Base-by-base conservation (phyloP, 2,329 filamentous ascomycete species). In the Neonectria faginata region DNA sequence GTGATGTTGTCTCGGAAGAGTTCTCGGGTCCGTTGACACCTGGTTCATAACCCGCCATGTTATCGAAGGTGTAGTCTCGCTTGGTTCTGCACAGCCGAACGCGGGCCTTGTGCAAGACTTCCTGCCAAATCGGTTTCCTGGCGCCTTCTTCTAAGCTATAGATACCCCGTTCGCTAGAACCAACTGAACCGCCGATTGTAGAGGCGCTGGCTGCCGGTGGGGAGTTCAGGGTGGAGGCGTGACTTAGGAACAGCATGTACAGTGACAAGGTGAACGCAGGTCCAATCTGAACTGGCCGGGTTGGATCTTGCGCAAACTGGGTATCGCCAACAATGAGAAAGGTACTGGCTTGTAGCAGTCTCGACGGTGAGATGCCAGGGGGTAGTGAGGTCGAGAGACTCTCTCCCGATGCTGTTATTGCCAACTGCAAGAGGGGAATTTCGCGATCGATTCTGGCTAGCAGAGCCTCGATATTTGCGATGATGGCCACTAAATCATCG, bases 211-310 rank as follows among this genome's bases (percentile, higher is more conserved):
- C 25, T 27, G 64, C 25, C 27, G 22, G 20, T 5, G 67, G 52
- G 51, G 71, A 61, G 18, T 60, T 58, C n/a, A 65, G 29, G 3
- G 60, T 57, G 9, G 82, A 81, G 3, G 90, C 83, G 77, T 98
- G 94, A 2, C 93, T 92, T 2, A 90, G 85, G 73, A 98, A 99
- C 0, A 98, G 86, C 94, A 98, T 97, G 78, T 98, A 99, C 70
- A 98, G 82, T 0, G 94, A 97, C 8, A 98, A 79, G 0, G 88
- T 91, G 74, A 97, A 98, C 0, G 90, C 88, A 0, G 95, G 94
- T 0, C 96, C 96, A 64, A 98, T 91, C 75, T 97, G 94, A 50
- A 93, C 89, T 0, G 91, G 85, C 10, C 83, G 80, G 0, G 81
- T 84, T 6, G 90, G 86, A 44, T 88, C 83, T 67, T 89, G 84